Evolutionary conservation across 2,329 filamentous ascomycete species (phyloP).

Genomic region (Grosmannia clavigera): DNA sequence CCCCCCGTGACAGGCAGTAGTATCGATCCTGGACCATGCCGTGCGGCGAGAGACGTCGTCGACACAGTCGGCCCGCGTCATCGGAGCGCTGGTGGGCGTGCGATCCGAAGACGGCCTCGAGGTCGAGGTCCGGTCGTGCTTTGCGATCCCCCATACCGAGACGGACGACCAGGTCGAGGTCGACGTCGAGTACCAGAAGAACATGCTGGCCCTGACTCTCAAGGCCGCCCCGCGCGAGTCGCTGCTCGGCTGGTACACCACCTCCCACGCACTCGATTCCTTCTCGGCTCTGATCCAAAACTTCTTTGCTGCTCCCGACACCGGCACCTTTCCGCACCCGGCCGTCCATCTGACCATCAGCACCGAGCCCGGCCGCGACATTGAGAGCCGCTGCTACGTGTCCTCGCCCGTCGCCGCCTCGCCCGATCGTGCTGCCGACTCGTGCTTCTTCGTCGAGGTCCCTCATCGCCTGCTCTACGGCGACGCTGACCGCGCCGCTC

Average conservation of each 20-base stretch:
- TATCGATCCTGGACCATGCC: conserved; percentile 86
- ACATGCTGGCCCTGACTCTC: conserved; percentile 91
- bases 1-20: conserved; percentile 37
- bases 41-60: conserved; percentile 65
- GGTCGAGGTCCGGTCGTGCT: conserved; percentile 90
- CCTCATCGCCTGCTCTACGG: conserved; percentile 88
- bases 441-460: conserved; percentile 93
- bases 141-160: conserved; percentile 96
- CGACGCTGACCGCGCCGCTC: conserved; percentile 43
- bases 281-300: conserved; percentile 99
- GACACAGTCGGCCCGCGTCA: conserved; percentile 86
- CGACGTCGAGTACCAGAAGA: conserved; percentile 99
- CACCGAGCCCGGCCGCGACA: conserved; percentile 76
- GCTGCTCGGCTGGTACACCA: conserved; percentile 97
- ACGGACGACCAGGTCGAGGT: conserved; percentile 98
- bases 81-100: conserved; percentile 85
- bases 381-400: conserved; percentile 89
- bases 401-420: conserved; percentile 90
- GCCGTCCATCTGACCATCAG: conserved; percentile 93
- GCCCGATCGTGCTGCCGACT: conserved; percentile 87
- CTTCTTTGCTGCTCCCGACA: conserved; percentile 95
- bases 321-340: conserved; percentile 94
- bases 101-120: conserved; percentile 95
- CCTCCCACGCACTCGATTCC: conserved; percentile 90
- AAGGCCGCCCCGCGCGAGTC: conserved; percentile 90